Evolutionary conservation across 805 yeast species (phyloP).

Genomic region (Zygosaccharomyces bisporus): DNA sequence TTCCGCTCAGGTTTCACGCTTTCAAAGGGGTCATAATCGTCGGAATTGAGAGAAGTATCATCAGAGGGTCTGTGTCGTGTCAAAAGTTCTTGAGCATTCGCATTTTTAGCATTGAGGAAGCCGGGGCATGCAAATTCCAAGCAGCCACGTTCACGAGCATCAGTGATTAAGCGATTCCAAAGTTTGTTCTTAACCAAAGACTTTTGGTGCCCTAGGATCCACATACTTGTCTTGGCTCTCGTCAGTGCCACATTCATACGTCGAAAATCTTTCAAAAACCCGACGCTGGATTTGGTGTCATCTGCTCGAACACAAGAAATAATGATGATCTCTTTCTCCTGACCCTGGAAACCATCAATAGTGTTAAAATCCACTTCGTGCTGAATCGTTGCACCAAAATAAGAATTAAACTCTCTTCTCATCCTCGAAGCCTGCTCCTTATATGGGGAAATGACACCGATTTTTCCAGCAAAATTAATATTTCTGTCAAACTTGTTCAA

Average conservation of each 20-base stretch:
- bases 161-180: conserved; percentile 66
- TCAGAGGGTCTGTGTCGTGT: conserved; percentile 13
- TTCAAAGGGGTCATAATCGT: conserved; percentile 13
- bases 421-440: conserved; percentile 74
- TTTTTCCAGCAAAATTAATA: conserved; percentile 57
- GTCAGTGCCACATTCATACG: conserved; percentile 98
- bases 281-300: conserved; percentile 54
- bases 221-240: conserved; percentile 85
- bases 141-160: conserved; percentile 53
- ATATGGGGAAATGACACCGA: conserved; percentile 94
- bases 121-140: conserved; percentile 31
- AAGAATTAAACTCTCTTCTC: conserved; percentile 50
- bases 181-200: conserved; percentile 61
- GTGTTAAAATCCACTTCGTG: conserved; percentile 83
- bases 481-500: conserved; percentile 44
- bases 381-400: conserved; percentile 60
- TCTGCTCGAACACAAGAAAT: conserved; percentile 95
- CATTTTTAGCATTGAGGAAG: conserved; percentile 23
- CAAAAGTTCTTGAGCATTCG: conserved; percentile 16
- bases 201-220: conserved; percentile 83
- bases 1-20: conserved; percentile 10
- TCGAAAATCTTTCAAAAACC: conserved; percentile 84
- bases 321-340: conserved; percentile 89
- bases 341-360: conserved; percentile 97
- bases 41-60: conserved; percentile 9